phyloP scores from a whole-genome alignment of 169 alveolate species.

The Plasmodium cynomolgi region DNA sequence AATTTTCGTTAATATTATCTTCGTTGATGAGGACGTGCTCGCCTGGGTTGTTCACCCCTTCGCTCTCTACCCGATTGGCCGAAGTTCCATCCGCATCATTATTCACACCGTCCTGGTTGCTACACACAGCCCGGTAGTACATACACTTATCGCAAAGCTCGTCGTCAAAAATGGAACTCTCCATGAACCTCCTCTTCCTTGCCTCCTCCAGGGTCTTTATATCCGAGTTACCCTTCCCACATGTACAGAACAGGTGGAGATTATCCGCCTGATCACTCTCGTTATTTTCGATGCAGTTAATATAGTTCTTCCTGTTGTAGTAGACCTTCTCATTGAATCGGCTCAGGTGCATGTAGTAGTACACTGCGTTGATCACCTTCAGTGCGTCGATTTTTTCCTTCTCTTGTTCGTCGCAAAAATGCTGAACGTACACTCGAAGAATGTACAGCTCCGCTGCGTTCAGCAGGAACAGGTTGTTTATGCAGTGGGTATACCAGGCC shows the following conservation, averaged over 20 bases:
- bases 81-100: background rate
- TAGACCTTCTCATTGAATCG: constrained; percentile 42
- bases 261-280: constrained; percentile 45
- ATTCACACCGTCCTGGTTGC: background rate
- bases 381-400: constrained; percentile 72
- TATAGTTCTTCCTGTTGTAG: constrained; percentile 51
- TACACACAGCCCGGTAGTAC: constrained; percentile 28
- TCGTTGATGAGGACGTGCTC: constrained; percentile 50
- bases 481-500: constrained; percentile 35
- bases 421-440: constrained; percentile 53
- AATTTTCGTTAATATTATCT: constrained; percentile 71
- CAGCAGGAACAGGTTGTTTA: constrained; percentile 40
- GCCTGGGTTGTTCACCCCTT: background rate
- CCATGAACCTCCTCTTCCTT: constrained; percentile 29
- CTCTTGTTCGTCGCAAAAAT: constrained; percentile 62
- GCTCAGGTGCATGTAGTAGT: constrained; percentile 46
- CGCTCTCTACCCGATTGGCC: background rate
- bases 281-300: constrained; percentile 48
- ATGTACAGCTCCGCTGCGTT: constrained; percentile 58
- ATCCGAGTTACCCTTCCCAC: constrained; percentile 45
- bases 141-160: constrained; percentile 53
- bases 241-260: constrained; percentile 17
- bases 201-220: constrained; percentile 19
- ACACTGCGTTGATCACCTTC: constrained; percentile 39
- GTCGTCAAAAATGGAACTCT: constrained; percentile 36